A percentile compares a stretch with the other conserved stretches of the same genome.
Conservation (phyloP, 1,284 basidiomycete genomes). For the Apiotrichum montevideense region DNA sequence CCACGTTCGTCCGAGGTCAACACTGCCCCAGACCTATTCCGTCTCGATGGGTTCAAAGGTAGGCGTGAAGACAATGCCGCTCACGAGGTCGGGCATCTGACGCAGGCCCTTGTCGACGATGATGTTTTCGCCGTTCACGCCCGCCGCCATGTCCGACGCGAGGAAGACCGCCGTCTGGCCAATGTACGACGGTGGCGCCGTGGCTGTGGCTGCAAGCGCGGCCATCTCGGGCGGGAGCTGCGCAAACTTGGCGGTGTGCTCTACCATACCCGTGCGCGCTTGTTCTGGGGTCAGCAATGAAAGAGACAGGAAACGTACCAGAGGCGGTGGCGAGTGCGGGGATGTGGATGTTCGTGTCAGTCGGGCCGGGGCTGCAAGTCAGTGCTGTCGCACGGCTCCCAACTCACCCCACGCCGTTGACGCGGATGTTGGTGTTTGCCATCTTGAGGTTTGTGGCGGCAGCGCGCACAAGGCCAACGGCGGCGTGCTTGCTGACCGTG, state of each 20-base stretch:
- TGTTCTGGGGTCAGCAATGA: not conserved
- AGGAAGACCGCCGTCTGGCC: conserved; percentile 14
- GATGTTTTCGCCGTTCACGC: conserved; percentile 16
- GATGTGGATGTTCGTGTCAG: conserved; percentile 4
- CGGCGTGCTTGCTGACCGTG: conserved; percentile 13
- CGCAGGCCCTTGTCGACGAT: conserved; percentile 11
- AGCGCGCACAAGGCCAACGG: conserved; percentile 9
- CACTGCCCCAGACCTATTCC: not conserved
- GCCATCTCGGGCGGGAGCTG: conserved; percentile 1
- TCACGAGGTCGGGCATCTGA: conserved; percentile 5
- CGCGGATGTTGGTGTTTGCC: conserved; percentile 10
- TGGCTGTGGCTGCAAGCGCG: not conserved
- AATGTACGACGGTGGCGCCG: conserved; percentile 7
- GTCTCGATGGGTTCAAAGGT: conserved; percentile 5
- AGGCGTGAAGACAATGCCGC: conserved; percentile 6
- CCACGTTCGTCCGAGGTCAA: too few species aligned
- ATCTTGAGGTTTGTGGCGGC: conserved; percentile 11
- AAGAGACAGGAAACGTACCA: not conserved
- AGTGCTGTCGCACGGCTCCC: too few species aligned
- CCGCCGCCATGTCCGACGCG: conserved; percentile 4
- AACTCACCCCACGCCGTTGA: conserved; percentile 12
- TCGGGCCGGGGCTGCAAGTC: conserved; percentile 5
- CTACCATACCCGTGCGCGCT: not conserved
- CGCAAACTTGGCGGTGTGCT: not conserved
- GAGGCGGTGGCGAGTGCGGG: conserved; percentile 10